Evolutionary conservation across 257 asterid species (phyloP), one percentile per base, ranked within the genome.

Genomic region (Solanum stenotomum): DNA sequence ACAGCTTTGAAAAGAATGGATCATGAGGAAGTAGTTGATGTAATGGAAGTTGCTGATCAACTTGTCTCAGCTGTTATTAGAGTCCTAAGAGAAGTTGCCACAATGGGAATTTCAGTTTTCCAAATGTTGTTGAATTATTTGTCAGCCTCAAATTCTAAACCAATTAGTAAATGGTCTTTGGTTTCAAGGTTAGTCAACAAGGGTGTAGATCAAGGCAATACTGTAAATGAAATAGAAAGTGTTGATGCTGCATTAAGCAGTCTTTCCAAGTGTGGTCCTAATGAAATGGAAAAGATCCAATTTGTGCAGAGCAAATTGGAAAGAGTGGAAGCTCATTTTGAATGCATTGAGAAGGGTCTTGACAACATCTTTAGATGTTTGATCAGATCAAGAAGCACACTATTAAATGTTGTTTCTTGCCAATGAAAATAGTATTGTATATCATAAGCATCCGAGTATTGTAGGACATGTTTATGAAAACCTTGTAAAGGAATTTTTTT

Each of bases 181-280:
- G 87, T 88, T 52, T 88, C 90, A 25, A 88, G 78, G 84, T 88
- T 88, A 78, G 81, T 88, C 0, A 65, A 71, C 44, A 88, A 88
- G 88, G 89, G 65, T 18, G 65, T 31, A 46, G 72, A 15, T n/a
- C 37, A 71, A 40, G 29, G 18, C 33, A 14, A 74, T 34, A 14
- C 9, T 34, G 74, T 33, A 10, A 87, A 49, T 74, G 88, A 87
- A n/a, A 63, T 85, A 70, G 87, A 25, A 67, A 22, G 61, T 61
- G 44, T 3, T 27, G 87, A 85, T 67, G 8, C 12, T 40, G 87
- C 87, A 67, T 65, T 85, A 27, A 81, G 25, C 40, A 46, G 1
- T 11, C 40, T 46, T 0, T 0, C 0, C 38, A 67, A 85, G 37
- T 31, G 14, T 35, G 71, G 52, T 29, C 38, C 25, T 9, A 42